These are phyloP conservation scores for Fusarium bactridioides DNA, from an alignment of 2,329 filamentous ascomycete genomes.

Conservation along the genomic window DNA sequence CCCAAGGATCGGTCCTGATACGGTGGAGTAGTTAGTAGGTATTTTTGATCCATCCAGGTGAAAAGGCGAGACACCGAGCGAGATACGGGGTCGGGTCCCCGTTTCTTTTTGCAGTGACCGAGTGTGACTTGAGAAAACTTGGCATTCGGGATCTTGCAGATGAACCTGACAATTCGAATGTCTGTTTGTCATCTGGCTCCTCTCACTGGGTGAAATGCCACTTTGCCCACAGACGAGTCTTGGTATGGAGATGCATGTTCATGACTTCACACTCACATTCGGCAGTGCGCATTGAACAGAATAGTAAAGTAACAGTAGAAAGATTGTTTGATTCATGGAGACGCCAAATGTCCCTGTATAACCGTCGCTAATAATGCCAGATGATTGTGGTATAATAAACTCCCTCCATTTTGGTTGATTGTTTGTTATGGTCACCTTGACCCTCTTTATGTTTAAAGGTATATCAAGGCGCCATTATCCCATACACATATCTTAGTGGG, in stretches of 20 bases:
- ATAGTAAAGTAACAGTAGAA: conserved; percentile 2
- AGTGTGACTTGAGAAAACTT: conserved; percentile 10
- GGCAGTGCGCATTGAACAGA: neutral
- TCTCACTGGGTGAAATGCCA: conserved; percentile 13
- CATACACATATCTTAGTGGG: conserved; percentile 25
- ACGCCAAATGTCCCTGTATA: conserved; percentile 26
- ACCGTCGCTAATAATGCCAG: conserved; percentile 41
- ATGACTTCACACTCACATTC: neutral
- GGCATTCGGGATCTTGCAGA: conserved; percentile 31
- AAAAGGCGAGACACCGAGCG: conserved; percentile 24
- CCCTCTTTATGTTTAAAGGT: neutral
- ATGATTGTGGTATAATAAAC: conserved; percentile 32
- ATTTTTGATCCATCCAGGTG: neutral
- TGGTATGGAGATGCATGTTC: neutral
- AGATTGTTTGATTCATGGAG: conserved; percentile 35
- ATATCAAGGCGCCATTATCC: conserved; percentile 1
- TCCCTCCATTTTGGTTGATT: conserved; percentile 14
- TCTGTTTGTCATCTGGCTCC: conserved; percentile 25
- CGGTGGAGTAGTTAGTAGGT: neutral
- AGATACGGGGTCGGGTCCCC: neutral
- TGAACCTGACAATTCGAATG: conserved; percentile 10
- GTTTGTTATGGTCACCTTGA: neutral
- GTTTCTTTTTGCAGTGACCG: neutral
- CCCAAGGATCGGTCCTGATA: conserved; percentile 7
- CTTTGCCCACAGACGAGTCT: conserved; percentile 1